Percentiles rank a stretch among this genome's conserved stretches.
These are phyloP conservation scores for Metarhizium sp. DNA, from an alignment of 2,329 filamentous ascomycete species.

Conservation along the genomic window DNA sequence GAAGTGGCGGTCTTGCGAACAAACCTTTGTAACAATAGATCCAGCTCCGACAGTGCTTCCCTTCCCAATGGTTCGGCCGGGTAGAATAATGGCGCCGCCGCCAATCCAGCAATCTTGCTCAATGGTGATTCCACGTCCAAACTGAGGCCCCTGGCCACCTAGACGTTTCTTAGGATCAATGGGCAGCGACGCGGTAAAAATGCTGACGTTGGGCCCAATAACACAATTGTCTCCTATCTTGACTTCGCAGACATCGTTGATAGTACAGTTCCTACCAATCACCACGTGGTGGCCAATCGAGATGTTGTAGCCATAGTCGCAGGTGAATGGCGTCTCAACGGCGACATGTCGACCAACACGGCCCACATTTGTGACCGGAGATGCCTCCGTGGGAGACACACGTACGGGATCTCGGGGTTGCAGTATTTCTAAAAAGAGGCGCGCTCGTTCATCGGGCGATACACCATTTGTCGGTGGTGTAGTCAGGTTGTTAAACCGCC, in stretches of 20 bases:
- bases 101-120: slow-evolving; percentile 81
- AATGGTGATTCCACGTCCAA: slow-evolving; percentile 65
- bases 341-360: slow-evolving; percentile 65
- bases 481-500: slow-evolving; percentile 72
- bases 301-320: slow-evolving; percentile 95
- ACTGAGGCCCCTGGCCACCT: slow-evolving; percentile 62
- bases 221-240: slow-evolving; percentile 69
- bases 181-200: slow-evolving; percentile 66
- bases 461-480: slow-evolving; percentile 66
- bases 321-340: slow-evolving; percentile 82
- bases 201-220: slow-evolving; percentile 77
- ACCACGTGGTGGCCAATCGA: slow-evolving; percentile 75
- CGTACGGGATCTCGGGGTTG: slow-evolving; percentile 50
- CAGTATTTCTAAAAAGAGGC: slow-evolving; percentile 64
- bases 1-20: neutral
- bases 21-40: slow-evolving; percentile 71
- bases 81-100: slow-evolving; percentile 66
- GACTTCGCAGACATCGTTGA: slow-evolving; percentile 79
- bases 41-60: slow-evolving; percentile 75
- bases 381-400: slow-evolving; percentile 44
- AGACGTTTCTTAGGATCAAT: slow-evolving; percentile 65
- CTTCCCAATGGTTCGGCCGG: slow-evolving; percentile 70
- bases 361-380: slow-evolving; percentile 44
- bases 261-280: slow-evolving; percentile 73
- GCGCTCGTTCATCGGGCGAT: slow-evolving; percentile 56